A percentile compares a stretch with the other conserved stretches of the same genome.
phyloP scores from a whole-genome alignment of 169 alveolate species.

The Plasmodium yoelii region DNA sequence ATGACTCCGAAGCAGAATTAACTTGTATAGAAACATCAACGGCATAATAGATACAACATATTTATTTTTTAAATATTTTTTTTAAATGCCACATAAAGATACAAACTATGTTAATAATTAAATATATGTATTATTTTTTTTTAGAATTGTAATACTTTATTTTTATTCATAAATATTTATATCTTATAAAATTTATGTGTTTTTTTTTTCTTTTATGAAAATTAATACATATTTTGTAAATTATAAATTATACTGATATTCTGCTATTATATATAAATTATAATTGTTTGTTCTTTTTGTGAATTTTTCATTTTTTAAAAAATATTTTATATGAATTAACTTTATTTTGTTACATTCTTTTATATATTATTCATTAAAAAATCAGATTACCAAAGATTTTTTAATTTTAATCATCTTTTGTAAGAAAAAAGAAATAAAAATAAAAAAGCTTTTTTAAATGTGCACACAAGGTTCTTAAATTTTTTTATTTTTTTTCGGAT shows the following conservation, averaged over 20 bases:
- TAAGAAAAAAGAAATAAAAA: slow-evolving; percentile 55
- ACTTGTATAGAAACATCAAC: slow-evolving; percentile 30
- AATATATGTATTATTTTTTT: too few relatives aligned
- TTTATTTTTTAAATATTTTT: not conserved
- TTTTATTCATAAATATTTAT: too few relatives aligned
- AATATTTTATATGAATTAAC: not conserved
- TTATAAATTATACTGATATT: too few relatives aligned
- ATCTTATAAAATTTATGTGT: too few relatives aligned
- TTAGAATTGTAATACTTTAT: too few relatives aligned
- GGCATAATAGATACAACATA: not conserved
- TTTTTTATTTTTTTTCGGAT: slow-evolving; percentile 24
- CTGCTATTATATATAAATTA: too few relatives aligned
- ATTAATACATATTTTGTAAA: too few relatives aligned
- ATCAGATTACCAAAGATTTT: slow-evolving; percentile 76
- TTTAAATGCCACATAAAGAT: not conserved
- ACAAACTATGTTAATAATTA: too few relatives aligned
- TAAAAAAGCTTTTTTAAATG: slow-evolving; percentile 2
- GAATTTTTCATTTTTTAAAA: not conserved
- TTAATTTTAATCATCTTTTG: slow-evolving; percentile 33
- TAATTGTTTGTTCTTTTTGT: too few relatives aligned
- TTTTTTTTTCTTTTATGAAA: too few relatives aligned
- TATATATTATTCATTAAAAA: slow-evolving; percentile 58
- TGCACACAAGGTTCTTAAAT: slow-evolving; percentile 4
- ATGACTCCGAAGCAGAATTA: slow-evolving; percentile 35
- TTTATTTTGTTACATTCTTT: not conserved